phyloP scores from a whole-genome alignment of 2,329 filamentous ascomycete species.

The Fusarium annulatum region DNA sequence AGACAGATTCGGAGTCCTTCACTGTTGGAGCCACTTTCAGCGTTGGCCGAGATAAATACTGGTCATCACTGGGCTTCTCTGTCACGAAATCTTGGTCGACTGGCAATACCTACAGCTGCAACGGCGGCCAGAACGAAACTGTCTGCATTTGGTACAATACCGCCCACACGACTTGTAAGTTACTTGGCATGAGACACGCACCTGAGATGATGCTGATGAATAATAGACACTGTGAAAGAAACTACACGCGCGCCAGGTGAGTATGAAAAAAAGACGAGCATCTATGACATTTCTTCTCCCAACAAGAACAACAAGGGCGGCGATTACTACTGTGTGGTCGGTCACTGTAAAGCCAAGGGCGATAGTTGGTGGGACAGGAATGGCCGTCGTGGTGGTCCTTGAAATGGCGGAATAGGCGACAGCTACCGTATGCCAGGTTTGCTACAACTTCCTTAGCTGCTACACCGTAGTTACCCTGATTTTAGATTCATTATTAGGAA shows the following conservation, averaged over 20 bases:
- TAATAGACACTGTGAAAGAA: background rate
- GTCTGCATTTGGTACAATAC: background rate
- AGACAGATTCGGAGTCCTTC: background rate
- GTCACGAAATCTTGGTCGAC: background rate
- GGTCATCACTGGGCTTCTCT: background rate
- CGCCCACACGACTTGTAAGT: background rate
- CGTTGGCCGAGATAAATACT: accelerated
- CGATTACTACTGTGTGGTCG: background rate
- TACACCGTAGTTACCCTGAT: too few species aligned
- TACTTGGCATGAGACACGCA: background rate
- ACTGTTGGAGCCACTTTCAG: accelerated
- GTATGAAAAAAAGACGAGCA: background rate
- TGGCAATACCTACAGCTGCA: background rate
- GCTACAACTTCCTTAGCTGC: too few species aligned
- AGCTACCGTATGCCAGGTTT: too few species aligned
- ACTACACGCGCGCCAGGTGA: background rate
- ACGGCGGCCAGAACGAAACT: background rate
- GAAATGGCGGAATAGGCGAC: background rate
- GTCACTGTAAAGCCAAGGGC: background rate
- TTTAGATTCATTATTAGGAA: too few species aligned
- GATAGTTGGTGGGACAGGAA: background rate
- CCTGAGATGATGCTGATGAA: background rate
- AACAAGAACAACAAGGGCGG: background rate
- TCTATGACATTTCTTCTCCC: background rate
- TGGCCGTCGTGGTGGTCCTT: background rate